A percentile compares a stretch with the other conserved stretches of the same genome.
Evolutionary conservation across 108 stramenopile genomes (phyloP).

Genomic region (Pseudonitzschia delicatissima): DNA sequence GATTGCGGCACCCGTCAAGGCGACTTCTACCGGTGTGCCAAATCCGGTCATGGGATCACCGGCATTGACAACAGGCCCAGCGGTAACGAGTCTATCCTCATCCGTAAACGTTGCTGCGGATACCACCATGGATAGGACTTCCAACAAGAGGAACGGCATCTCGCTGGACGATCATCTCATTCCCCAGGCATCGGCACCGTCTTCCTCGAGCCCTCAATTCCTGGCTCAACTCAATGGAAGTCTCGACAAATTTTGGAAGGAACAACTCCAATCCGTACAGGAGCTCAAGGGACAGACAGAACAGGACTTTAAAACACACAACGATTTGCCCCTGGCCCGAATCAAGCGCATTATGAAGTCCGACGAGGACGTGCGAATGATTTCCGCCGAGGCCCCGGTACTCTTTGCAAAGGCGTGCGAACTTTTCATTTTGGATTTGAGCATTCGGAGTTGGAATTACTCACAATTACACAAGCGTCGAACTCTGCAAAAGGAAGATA

Average conservation of each 20-base stretch:
- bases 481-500: constrained; percentile 88
- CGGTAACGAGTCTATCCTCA: constrained; percentile 6
- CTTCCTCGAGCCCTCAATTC: constrained; percentile 61
- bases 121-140: background rate
- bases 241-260: constrained; percentile 71
- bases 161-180: constrained; percentile 16
- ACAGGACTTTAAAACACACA: constrained; percentile 90
- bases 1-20: constrained; percentile 15
- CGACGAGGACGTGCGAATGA: constrained; percentile 96
- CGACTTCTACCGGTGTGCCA: constrained; percentile 15
- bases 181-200: constrained; percentile 43
- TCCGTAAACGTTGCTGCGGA: background rate
- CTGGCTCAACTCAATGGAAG: constrained; percentile 54
- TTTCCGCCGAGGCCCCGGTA: constrained; percentile 96
- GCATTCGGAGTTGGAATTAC: constrained; percentile 83
- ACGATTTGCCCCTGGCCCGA: constrained; percentile 91
- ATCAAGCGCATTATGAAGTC: constrained; percentile 99
- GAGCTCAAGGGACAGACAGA: constrained; percentile 64
- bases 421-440: constrained; percentile 97
- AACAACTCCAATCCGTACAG: constrained; percentile 44
- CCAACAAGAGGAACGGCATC: background rate
- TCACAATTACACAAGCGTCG: constrained; percentile 76
- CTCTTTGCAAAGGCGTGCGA: constrained; percentile 99
- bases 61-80: background rate
- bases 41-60: constrained; percentile 28